Conservation (phyloP, 2,329 filamentous ascomycete species). For the Fusarium keratoplasticum region DNA sequence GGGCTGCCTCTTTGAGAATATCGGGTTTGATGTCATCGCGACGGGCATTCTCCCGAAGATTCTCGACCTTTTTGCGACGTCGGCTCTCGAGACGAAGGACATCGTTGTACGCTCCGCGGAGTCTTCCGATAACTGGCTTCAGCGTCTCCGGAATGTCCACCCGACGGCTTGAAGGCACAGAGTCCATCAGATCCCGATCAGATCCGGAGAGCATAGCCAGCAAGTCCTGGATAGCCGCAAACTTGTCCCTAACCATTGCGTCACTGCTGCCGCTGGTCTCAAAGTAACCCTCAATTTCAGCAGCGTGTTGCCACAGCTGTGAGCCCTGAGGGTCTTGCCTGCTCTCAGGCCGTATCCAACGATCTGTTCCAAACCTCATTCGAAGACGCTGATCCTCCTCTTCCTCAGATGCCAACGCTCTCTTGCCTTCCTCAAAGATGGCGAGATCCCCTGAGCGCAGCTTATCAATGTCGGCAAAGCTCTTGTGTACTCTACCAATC, state of each 20-base stretch:
- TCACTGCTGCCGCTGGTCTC: constrained; percentile 70
- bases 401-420: constrained; percentile 81
- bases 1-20: constrained; percentile 83
- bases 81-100: constrained; percentile 85
- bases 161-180: constrained; percentile 86
- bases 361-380: constrained; percentile 84
- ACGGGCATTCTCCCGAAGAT: constrained; percentile 81
- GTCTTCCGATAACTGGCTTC: constrained; percentile 79
- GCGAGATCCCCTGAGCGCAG: constrained; percentile 83
- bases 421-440: constrained; percentile 85
- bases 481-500: constrained; percentile 78
- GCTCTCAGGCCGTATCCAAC: constrained; percentile 81
- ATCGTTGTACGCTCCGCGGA: constrained; percentile 87
- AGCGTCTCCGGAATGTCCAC: constrained; percentile 84
- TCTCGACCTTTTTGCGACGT: constrained; percentile 82
- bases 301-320: constrained; percentile 80
- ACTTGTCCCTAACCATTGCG: constrained; percentile 78
- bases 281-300: constrained; percentile 89
- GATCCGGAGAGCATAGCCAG: constrained; percentile 82
- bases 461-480: constrained; percentile 90
- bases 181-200: constrained; percentile 85
- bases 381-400: constrained; percentile 84
- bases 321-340: constrained; percentile 72
- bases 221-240: constrained; percentile 78
- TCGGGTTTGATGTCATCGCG: constrained; percentile 90